Base-by-base conservation (phyloP, 2,329 filamentous ascomycete genomes). In the Fusarium drepaniforme region DNA sequence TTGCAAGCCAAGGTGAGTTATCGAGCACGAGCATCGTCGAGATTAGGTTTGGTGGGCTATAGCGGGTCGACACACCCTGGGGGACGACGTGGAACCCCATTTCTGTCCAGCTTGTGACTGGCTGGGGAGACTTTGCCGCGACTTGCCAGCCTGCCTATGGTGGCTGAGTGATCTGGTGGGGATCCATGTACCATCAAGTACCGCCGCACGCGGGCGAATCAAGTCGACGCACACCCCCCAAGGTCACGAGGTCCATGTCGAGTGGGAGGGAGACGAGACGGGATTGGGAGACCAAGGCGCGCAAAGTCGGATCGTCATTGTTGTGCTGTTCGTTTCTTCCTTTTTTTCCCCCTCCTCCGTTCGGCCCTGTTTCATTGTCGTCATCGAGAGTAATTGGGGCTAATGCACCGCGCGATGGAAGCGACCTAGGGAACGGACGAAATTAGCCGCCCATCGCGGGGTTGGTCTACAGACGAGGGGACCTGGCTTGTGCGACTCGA, bases 41-140 rank as follows among this genome's bases (percentile, higher is more conserved):
- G 77, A 80, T 80, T 79, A 75, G 70, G 80, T 81, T 81, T 73
- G 70, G 72, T 78, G 75, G 72, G 44, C 21, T 30, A 59, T n/a
- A 66, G 61, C 44, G 69, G 59, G 64, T 70, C 57, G n/a, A 51
- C 65, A 74, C 69, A 67, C 46, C 62, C 59, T 62, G 23, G 44
- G 3, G 23, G 44, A 28, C 15, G 15, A 49, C 23, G 44, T 49
- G 44, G 44, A 49, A 49, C 44, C 44, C 23, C 49, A 53, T 30
- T 18, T n/a, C 49, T 49, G 40, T 8, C 64, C 57, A 28, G 49
- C 57, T 56, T 61, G 67, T 58, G 15, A 61, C 64, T 30, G 53
- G 40, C 53, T 25, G 37, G 37, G 37, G 11, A 53, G 69, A 75
- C 72, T 64, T 75, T 35, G 37, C 21, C 38, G 68, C 58, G 57